Percentiles rank a stretch among this genome's conserved stretches.
These are phyloP conservation scores for Mycena galericulata DNA, from an alignment of 768 basidiomycete species.

Conservation along the genomic window DNA sequence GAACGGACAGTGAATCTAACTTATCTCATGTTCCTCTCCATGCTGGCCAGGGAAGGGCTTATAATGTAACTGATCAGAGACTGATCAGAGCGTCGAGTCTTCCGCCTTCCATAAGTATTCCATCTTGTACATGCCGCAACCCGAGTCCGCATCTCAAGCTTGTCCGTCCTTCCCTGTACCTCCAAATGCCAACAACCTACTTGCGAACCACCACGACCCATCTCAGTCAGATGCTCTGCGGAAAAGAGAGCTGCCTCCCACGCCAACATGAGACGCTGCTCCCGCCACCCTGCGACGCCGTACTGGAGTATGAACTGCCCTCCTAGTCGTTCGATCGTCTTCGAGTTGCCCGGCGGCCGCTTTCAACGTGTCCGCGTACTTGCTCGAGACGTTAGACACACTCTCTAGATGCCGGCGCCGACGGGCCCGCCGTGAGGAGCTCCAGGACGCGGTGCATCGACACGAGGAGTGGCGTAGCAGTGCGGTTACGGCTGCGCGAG, in stretches of 20 bases:
- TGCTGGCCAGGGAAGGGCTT: neutral
- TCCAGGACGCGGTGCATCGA: slow-evolving; percentile 53
- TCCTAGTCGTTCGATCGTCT: slow-evolving; percentile 41
- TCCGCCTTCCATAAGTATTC: too few species aligned
- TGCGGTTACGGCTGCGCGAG: slow-evolving; percentile 35
- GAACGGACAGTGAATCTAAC: slow-evolving; percentile 1
- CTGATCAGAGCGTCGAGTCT: too few species aligned
- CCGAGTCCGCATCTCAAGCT: too few species aligned
- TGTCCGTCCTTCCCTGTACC: too few species aligned
- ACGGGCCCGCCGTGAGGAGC: slow-evolving; percentile 44
- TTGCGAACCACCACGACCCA: slow-evolving; percentile 58
- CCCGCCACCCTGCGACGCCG: slow-evolving; percentile 56
- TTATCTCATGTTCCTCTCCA: slow-evolving; percentile 3
- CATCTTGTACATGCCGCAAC: too few species aligned
- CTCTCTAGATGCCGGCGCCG: slow-evolving; percentile 46
- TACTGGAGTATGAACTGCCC: slow-evolving; percentile 44
- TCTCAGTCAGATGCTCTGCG: slow-evolving; percentile 55
- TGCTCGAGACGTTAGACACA: slow-evolving; percentile 54
- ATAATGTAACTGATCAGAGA: too few species aligned
- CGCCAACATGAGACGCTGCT: slow-evolving; percentile 57
- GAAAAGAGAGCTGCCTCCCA: slow-evolving; percentile 67
- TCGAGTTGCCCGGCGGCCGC: slow-evolving; percentile 42
- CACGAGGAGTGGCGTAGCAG: slow-evolving; percentile 53
- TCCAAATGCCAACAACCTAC: too few species aligned
- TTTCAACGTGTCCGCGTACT: slow-evolving; percentile 44